These are phyloP conservation scores for Suhomyces canberraensis DNA, from an alignment of 805 yeast species.

Conservation along the genomic window DNA sequence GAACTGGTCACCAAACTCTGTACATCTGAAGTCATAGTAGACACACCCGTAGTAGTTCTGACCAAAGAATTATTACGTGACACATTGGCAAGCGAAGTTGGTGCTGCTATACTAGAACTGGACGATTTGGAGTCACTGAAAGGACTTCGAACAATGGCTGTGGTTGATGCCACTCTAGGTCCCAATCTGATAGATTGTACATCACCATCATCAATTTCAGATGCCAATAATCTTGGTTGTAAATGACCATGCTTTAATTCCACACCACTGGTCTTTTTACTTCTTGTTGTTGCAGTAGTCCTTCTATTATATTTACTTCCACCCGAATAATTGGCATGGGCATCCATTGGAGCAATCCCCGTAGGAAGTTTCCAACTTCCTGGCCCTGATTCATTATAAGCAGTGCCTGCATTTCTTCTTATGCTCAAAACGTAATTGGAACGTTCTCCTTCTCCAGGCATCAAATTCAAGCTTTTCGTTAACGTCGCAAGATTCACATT, in stretches of 20 bases:
- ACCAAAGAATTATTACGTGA: constrained; percentile 29
- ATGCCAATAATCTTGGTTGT: constrained; percentile 65
- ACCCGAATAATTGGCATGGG: constrained; percentile 2
- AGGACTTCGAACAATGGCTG: constrained; percentile 2
- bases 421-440: constrained; percentile 48
- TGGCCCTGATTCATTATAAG: constrained; percentile 47
- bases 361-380: constrained; percentile 49
- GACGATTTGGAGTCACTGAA: constrained; percentile 9
- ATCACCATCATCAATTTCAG: constrained; percentile 71
- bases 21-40: constrained; percentile 14
- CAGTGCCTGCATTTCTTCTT: constrained; percentile 44
- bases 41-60: constrained; percentile 29
- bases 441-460: constrained; percentile 49
- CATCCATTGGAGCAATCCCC: constrained; percentile 50
- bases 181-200: constrained; percentile 8
- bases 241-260: constrained; percentile 62
- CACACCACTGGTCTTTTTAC: constrained; percentile 41
- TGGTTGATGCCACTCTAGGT: constrained; percentile 2
- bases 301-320: constrained; percentile 26
- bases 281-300: constrained; percentile 14
- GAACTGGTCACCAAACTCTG: constrained; percentile 19
- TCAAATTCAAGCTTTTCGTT: constrained; percentile 32
- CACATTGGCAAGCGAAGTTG: constrained; percentile 10
- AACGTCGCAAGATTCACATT: constrained; percentile 38
- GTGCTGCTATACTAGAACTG: constrained; percentile 13